phyloP scores from a whole-genome alignment of 2,329 filamentous ascomycete species.

The Colletotrichum brevisporum region DNA sequence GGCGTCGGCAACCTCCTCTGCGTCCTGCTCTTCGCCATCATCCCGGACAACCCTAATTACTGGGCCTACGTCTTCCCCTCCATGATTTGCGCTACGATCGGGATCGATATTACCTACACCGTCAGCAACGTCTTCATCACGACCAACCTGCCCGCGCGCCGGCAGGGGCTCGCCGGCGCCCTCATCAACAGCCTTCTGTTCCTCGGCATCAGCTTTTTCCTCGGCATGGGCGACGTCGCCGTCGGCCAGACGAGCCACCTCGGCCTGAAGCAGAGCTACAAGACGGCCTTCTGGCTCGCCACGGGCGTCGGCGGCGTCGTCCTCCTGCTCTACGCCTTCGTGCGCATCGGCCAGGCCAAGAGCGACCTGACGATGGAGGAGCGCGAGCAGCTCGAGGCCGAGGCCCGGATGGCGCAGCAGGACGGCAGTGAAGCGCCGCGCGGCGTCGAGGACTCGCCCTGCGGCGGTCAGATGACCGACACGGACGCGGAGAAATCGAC shows the following conservation, averaged over 20 bases:
- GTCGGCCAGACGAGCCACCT: constrained; percentile 63
- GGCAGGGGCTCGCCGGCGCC: constrained; percentile 80
- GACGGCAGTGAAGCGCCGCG: not conserved
- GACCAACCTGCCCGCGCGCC: constrained; percentile 74
- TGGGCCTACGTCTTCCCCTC: constrained; percentile 83
- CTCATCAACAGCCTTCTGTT: constrained; percentile 80
- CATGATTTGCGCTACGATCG: constrained; percentile 78
- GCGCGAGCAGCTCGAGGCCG: constrained; percentile 39
- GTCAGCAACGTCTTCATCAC: constrained; percentile 85
- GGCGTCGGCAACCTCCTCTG: constrained; percentile 70
- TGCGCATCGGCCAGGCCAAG: constrained; percentile 50
- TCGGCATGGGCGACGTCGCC: constrained; percentile 78
- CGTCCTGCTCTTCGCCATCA: constrained; percentile 74
- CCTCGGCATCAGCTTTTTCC: constrained; percentile 78
- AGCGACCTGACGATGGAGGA: constrained; percentile 43
- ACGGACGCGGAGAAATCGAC: constrained; percentile 22
- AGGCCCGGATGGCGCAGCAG: constrained; percentile 11
- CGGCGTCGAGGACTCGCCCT: too few relatives aligned
- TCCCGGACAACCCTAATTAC: constrained; percentile 73
- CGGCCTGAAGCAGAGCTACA: constrained; percentile 68
- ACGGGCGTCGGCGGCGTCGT: constrained; percentile 67
- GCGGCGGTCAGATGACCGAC: constrained; percentile 14
- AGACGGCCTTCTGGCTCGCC: constrained; percentile 77
- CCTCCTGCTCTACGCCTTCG: constrained; percentile 68
- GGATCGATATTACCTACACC: constrained; percentile 82